These are phyloP conservation scores for Phytophthora sp. DNA, from an alignment of 352 stramenopile genomes.

Conservation along the genomic window DNA sequence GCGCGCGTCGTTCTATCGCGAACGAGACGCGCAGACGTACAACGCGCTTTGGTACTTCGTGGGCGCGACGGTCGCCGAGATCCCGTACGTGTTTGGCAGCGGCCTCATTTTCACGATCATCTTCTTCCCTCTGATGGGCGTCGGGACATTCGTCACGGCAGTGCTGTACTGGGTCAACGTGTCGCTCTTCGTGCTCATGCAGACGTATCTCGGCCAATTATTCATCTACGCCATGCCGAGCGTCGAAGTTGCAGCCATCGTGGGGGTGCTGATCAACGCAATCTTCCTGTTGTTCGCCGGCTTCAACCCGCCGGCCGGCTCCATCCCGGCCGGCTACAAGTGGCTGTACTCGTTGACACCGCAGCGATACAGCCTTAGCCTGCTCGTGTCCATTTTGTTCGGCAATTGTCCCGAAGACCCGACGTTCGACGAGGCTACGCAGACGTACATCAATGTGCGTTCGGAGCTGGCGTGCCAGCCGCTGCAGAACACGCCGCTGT, in stretches of 20 bases:
- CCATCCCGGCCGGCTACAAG: slow-evolving; percentile 49
- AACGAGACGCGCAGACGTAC: slow-evolving; percentile 81
- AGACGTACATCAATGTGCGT: slow-evolving; percentile 23
- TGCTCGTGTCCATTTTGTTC: slow-evolving; percentile 34
- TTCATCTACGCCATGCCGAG: slow-evolving; percentile 38
- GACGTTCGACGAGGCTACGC: slow-evolving; percentile 24
- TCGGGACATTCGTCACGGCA: slow-evolving; percentile 26
- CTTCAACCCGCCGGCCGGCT: slow-evolving; percentile 52
- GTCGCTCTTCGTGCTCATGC: slow-evolving; percentile 39
- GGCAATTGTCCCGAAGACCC: slow-evolving; percentile 33
- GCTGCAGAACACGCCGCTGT: slow-evolving; percentile 34
- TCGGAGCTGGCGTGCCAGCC: slow-evolving; percentile 42
- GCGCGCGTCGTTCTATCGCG: slow-evolving; percentile 72
- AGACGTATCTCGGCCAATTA: slow-evolving; percentile 46
- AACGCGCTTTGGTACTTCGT: slow-evolving; percentile 65
- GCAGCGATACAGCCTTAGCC: slow-evolving; percentile 31
- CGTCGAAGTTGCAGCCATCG: slow-evolving; percentile 43
- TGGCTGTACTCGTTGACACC: slow-evolving; percentile 56
- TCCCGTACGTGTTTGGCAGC: slow-evolving; percentile 47
- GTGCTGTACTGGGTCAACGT: slow-evolving; percentile 50
- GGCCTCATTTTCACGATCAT: slow-evolving; percentile 42
- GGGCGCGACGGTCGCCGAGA: slow-evolving; percentile 75
- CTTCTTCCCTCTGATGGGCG: slow-evolving; percentile 50
- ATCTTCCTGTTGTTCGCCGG: slow-evolving; percentile 71
- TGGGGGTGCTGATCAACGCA: slow-evolving; percentile 45